These are phyloP conservation scores for Apiosordaria backusii DNA, from an alignment of 495 filamentous ascomycete species.

Conservation along the genomic window DNA sequence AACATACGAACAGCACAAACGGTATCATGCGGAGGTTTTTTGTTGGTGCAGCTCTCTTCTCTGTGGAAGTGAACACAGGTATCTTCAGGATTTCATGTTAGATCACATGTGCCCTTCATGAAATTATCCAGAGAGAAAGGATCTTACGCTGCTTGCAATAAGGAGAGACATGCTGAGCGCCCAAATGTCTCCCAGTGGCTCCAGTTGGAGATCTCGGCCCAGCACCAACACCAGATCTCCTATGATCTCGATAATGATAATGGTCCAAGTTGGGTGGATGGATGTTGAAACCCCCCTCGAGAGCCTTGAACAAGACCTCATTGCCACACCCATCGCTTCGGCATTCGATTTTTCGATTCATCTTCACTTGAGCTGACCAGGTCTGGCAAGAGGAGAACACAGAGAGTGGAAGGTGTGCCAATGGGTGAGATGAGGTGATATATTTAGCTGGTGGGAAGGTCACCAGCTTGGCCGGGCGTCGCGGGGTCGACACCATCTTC, in stretches of 20 bases:
- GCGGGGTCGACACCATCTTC: conserved; percentile 4
- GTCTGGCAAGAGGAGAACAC: not conserved
- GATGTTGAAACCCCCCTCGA: conserved; percentile 11
- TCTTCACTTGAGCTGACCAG: conserved; percentile 3
- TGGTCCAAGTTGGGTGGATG: not conserved
- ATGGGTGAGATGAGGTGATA: not conserved
- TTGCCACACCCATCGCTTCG: conserved; percentile 23
- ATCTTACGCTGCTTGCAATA: conserved; percentile 28
- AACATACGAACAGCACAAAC: conserved; percentile 26
- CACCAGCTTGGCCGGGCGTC: conserved; percentile 6
- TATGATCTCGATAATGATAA: not conserved
- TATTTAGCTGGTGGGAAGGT: not conserved
- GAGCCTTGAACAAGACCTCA: conserved; percentile 25
- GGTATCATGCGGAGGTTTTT: conserved; percentile 26
- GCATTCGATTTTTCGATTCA: conserved; percentile 23
- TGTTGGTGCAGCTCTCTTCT: conserved; percentile 24
- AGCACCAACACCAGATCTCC: not conserved
- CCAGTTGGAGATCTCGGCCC: too few species aligned
- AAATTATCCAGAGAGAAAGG: not conserved
- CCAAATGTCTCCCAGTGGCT: not conserved
- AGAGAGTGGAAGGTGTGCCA: not conserved
- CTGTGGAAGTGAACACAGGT: conserved; percentile 25
- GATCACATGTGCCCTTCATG: not conserved
- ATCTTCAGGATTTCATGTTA: conserved; percentile 13
- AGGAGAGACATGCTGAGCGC: conserved; percentile 17